Base-by-base conservation (phyloP, 140 eudicot species). In the Bidens hawaiensis region DNA sequence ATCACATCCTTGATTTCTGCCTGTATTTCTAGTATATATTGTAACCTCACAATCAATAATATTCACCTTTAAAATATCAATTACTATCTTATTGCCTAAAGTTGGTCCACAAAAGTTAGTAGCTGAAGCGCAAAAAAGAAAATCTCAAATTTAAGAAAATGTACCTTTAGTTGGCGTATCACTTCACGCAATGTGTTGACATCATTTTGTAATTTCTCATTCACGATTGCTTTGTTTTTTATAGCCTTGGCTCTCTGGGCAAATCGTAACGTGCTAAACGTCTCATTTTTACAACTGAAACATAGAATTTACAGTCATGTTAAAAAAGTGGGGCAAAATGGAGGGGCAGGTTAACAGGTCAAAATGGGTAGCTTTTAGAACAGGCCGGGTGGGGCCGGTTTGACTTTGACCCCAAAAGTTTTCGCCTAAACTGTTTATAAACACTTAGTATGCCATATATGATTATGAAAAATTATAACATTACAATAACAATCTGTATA, bases 231-330 rank as follows among this genome's bases (percentile, higher is more conserved):
- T 72, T 88, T 94, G 75, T 94, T 94, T 76, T 88, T 94, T 43
- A 94, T 80, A 71, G 94, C 88, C 78, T 88, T 94, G 16, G 97
- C 97, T n/a, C 99, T 94, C 25, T 94, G 97, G 16, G 97, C 99
- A 71, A 94, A 94, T 61, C 95, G 72, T 62, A 94, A 74, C 40
- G 99, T 94, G 75, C 99, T 89, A 17, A 81, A 65, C 10, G 99
- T 94, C 83, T 94, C 99, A 69, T 78, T 85, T 79, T 65, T 83
- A 68, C 95, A 85, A 76, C 99, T 94, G 97, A 72, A 40, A 28
- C 52, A 46, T 14, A 62, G n/a, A 75, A 22, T 54, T 62, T 58
- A 9, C n/a, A 3, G 43, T 45, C 52, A 17, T 53, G 62, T 61
- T 36, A 53, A 36, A 27, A 56, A 63, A 47, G 36, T 45, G 52